phyloP scores from a whole-genome alignment of 805 yeast species.

The Yarrowia sp. region DNA sequence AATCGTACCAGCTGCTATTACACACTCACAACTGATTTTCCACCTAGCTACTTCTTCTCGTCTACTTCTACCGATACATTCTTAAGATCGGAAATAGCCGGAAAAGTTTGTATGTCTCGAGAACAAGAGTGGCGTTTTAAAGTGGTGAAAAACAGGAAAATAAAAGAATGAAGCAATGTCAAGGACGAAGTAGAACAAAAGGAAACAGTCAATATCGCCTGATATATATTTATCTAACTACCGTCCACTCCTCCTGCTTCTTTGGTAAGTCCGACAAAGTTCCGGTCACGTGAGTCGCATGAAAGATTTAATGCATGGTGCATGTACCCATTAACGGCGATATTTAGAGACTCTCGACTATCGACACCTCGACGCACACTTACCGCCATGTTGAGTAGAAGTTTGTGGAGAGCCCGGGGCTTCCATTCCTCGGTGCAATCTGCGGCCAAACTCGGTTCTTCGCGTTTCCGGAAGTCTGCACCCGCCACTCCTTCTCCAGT shows the following conservation, averaged over 20 bases:
- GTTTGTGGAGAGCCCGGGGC: conserved; percentile 24
- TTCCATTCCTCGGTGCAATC: conserved; percentile 26
- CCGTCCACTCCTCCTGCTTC: too few relatives aligned
- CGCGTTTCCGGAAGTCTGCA: conserved; percentile 22
- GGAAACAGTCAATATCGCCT: neutral
- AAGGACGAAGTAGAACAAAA: neutral
- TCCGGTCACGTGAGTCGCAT: conserved; percentile 28
- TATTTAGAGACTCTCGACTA: neutral
- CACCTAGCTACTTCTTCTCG: too few relatives aligned
- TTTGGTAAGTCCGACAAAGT: conserved; percentile 14
- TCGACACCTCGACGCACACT: neutral
- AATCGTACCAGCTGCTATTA: too few relatives aligned
- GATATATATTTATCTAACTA: too few relatives aligned
- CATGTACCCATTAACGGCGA: conserved; percentile 18
- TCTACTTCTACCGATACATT: too few relatives aligned
- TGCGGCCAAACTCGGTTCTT: conserved; percentile 16
- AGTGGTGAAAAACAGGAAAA: neutral
- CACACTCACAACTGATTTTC: too few relatives aligned
- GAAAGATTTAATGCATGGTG: conserved; percentile 37
- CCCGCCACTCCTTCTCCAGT: neutral
- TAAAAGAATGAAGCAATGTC: neutral
- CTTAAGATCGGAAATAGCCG: conserved; percentile 10
- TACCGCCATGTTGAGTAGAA: conserved; percentile 32
- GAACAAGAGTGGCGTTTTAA: neutral
- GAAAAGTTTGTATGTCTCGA: conserved; percentile 24